phyloP scores from a whole-genome alignment of 1,284 basidiomycete species.

The Fomitopsis betulina region DNA sequence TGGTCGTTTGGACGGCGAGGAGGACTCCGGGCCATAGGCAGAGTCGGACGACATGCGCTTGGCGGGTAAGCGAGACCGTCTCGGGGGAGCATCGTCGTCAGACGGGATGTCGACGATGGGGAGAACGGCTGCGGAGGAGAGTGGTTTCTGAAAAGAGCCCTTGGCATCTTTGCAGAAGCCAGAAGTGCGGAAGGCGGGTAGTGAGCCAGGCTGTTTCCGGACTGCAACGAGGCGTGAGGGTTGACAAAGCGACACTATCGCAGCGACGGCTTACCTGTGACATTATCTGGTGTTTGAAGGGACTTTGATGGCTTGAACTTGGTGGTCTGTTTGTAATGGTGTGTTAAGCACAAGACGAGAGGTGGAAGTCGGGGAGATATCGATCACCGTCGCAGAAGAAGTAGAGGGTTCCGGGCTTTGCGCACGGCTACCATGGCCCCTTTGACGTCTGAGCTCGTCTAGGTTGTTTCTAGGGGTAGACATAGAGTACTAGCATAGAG shows the following conservation, averaged over 20 bases:
- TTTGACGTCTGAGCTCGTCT: constrained; percentile 24
- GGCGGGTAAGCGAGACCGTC: constrained; percentile 15
- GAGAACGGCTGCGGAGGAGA: constrained; percentile 7
- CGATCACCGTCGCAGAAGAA: constrained; percentile 13
- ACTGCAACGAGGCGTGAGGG: constrained; percentile 3
- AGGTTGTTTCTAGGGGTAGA: constrained; percentile 30
- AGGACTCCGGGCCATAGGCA: constrained; percentile 8
- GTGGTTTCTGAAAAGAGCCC: constrained; percentile 8
- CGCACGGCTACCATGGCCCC: constrained; percentile 4
- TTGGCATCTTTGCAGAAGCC: constrained; percentile 24
- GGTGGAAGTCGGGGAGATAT: not conserved
- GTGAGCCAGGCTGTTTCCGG: constrained; percentile 11
- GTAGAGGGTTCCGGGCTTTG: constrained; percentile 7
- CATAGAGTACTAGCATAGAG: constrained; percentile 15
- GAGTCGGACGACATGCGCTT: constrained; percentile 24
- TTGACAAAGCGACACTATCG: not conserved
- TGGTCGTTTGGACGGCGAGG: constrained; percentile 21
- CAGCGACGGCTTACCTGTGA: constrained; percentile 11
- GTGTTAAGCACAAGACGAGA: not conserved
- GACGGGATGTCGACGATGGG: constrained; percentile 17
- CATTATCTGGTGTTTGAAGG: constrained; percentile 9
- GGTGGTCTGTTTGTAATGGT: constrained; percentile 7
- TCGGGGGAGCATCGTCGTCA: constrained; percentile 16
- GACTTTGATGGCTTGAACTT: constrained; percentile 31
- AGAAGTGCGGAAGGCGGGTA: constrained; percentile 27